Conservation (phyloP, 345 rosid genomes). For the Passiflora organensis region DNA sequence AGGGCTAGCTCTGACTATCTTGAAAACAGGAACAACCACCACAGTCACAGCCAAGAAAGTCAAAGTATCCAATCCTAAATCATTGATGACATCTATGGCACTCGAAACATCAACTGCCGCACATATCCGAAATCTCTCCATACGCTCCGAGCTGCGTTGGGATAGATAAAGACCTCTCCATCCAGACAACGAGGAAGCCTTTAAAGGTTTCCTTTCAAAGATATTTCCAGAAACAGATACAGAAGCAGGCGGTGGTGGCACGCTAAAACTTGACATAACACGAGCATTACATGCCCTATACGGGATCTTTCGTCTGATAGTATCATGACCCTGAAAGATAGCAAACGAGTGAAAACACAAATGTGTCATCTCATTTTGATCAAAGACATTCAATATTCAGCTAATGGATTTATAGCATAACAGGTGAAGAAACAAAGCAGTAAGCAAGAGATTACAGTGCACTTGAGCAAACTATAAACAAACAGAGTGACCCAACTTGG, state of each 20-base stretch:
- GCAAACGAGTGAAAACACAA: slow-evolving; percentile 11
- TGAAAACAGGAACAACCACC: slow-evolving; percentile 82
- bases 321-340: slow-evolving; percentile 46
- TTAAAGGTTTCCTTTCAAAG: slow-evolving; percentile 24
- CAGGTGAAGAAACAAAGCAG: neutral
- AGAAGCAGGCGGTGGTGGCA: slow-evolving; percentile 23
- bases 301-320: slow-evolving; percentile 32
- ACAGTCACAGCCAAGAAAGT: slow-evolving; percentile 92
- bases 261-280: slow-evolving; percentile 27
- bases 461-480: neutral
- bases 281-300: slow-evolving; percentile 15
- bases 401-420: neutral
- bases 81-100: slow-evolving; percentile 90
- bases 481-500: slow-evolving; percentile 8
- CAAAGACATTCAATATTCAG: neutral
- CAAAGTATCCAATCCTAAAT: slow-evolving; percentile 90
- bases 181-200: slow-evolving; percentile 24
- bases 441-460: neutral
- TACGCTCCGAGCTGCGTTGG: slow-evolving; percentile 23
- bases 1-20: slow-evolving; percentile 78
- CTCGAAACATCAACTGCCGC: slow-evolving; percentile 62
- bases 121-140: slow-evolving; percentile 34
- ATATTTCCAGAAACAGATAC: slow-evolving; percentile 24
- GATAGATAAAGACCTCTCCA: slow-evolving; percentile 29
- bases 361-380: neutral